Evolutionary conservation across 331 rosid genomes (phyloP).

Genomic region (Acacia concinna): DNA sequence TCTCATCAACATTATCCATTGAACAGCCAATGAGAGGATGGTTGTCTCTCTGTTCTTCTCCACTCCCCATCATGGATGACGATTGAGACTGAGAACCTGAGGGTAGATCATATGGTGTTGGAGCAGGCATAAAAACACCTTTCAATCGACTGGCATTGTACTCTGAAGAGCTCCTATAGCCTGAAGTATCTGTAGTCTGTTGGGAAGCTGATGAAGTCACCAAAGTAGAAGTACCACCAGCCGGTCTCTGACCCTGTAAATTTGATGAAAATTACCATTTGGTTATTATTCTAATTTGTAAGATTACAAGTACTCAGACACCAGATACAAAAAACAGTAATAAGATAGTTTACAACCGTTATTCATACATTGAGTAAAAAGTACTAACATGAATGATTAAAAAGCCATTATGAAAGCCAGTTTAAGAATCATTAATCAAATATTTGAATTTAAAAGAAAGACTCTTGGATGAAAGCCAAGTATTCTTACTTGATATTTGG

Average conservation of each 20-base stretch:
- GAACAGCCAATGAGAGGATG: conserved; percentile 60
- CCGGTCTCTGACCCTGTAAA: conserved; percentile 67
- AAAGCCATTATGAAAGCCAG: conserved; percentile 16
- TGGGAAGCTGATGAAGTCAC: conserved; percentile 70
- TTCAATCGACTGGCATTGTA: conserved; percentile 56
- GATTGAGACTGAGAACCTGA: conserved; percentile 70
- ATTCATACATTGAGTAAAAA: conserved; percentile 26
- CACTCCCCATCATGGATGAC: conserved; percentile 64
- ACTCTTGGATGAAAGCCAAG: not conserved
- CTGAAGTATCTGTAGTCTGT: conserved; percentile 58
- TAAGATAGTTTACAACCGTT: conserved; percentile 22
- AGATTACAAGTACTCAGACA: conserved; percentile 44
- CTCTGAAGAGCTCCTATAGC: conserved; percentile 63
- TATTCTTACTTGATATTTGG: not conserved
- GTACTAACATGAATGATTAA: not conserved
- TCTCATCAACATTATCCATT: conserved; percentile 59
- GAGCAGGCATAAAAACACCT: conserved; percentile 63
- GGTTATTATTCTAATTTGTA: conserved; percentile 35
- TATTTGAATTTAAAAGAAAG: not conserved
- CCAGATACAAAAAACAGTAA: conserved; percentile 27
- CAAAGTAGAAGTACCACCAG: conserved; percentile 56
- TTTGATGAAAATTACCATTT: conserved; percentile 48
- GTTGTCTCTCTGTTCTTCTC: conserved; percentile 58
- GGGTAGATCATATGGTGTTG: conserved; percentile 77
- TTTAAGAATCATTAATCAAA: not conserved